Conservation (phyloP, 345 rosid species). For the Zanthoxylum bungeanum region DNA sequence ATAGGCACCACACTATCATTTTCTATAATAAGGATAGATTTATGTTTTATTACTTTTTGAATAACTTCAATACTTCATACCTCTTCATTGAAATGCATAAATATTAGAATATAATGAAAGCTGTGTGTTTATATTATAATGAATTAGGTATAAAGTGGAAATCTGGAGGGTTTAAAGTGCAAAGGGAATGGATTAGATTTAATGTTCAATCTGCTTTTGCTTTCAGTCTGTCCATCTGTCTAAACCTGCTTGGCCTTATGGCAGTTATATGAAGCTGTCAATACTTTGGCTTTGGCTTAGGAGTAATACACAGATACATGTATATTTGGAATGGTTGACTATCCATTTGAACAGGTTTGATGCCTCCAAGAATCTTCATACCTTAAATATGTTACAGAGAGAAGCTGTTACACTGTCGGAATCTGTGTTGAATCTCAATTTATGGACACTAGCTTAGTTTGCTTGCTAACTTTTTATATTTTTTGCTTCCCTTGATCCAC, state of each 20-base stretch:
- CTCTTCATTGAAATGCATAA: not conserved
- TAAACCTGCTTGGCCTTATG: not conserved
- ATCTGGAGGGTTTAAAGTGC: not conserved
- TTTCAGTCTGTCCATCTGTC: not conserved
- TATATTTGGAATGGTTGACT: not conserved
- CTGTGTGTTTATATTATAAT: not conserved
- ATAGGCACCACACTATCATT: not conserved
- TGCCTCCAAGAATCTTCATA: not conserved
- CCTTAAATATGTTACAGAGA: not conserved
- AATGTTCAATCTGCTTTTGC: not conserved
- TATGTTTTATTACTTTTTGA: not conserved
- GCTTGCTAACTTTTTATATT: not conserved
- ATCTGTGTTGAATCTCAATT: not conserved
- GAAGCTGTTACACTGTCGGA: conserved; percentile 9
- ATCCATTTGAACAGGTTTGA: not conserved
- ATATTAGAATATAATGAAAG: too few relatives aligned
- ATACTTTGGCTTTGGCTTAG: not conserved
- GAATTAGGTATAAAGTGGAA: not conserved
- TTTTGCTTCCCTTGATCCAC: not conserved
- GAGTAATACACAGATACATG: not conserved
- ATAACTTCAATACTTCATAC: not conserved
- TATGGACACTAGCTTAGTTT: not conserved
- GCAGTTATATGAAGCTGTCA: not conserved
- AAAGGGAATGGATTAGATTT: not conserved
- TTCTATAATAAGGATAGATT: conserved; percentile 1